Evolutionary conservation across 768 basidiomycete genomes (phyloP).

Genomic region (Xerocomellus intermedius): DNA sequence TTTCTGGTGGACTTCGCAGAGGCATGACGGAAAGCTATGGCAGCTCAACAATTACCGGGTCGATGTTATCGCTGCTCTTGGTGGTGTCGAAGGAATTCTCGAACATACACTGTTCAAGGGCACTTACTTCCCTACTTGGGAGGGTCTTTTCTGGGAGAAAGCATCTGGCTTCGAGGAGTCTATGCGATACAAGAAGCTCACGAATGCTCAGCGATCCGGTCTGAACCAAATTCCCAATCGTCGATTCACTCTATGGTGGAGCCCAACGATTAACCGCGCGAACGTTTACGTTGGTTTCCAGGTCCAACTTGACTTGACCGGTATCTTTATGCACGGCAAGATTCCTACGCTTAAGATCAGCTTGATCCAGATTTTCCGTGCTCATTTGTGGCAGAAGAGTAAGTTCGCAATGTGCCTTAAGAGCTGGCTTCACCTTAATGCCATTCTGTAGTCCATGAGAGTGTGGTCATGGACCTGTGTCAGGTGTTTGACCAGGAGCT

Average conservation of each 20-base stretch:
- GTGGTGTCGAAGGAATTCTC: slow-evolving; percentile 94
- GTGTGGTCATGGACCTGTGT: slow-evolving; percentile 94
- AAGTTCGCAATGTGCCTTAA: slow-evolving; percentile 36
- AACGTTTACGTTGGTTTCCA: slow-evolving; percentile 99
- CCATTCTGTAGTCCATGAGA: slow-evolving; percentile 67
- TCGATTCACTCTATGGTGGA: slow-evolving; percentile 99
- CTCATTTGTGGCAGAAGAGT: slow-evolving; percentile 99
- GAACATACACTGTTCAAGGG: slow-evolving; percentile 98
- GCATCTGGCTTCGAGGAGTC: slow-evolving; percentile 96
- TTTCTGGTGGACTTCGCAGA: slow-evolving; percentile 99
- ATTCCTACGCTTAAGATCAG: slow-evolving; percentile 98
- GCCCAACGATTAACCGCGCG: slow-evolving; percentile 97
- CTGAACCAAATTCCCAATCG: slow-evolving; percentile 97
- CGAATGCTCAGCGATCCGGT: slow-evolving; percentile 98
- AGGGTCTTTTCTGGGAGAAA: slow-evolving; percentile 99
- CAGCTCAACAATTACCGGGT: slow-evolving; percentile 98
- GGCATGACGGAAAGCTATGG: slow-evolving; percentile 96
- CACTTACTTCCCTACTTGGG: slow-evolving; percentile 97
- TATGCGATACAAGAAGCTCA: slow-evolving; percentile 94
- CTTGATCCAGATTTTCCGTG: slow-evolving; percentile 99
- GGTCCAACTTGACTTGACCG: slow-evolving; percentile 96
- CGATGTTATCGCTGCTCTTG: slow-evolving; percentile 96
- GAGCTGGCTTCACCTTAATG: slow-evolving; percentile 4
- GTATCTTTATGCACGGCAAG: slow-evolving; percentile 98
- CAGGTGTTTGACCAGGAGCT: slow-evolving; percentile 99